Percentiles rank a stretch among this genome's conserved stretches.
Conservation (phyloP, 169 alveolate genomes). For the Plasmodium malariae region DNA sequence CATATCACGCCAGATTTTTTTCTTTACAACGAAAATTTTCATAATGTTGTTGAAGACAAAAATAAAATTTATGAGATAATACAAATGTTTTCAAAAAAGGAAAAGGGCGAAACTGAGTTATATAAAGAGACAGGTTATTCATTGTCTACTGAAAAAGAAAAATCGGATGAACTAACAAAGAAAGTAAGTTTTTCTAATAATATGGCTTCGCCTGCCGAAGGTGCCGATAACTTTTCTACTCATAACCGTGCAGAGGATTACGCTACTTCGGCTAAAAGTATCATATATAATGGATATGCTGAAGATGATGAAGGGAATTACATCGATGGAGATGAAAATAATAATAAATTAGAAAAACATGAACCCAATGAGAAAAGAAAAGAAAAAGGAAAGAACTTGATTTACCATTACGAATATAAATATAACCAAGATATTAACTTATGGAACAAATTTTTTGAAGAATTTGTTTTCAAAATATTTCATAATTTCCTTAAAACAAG, state of each 20-base stretch:
- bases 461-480: constrained; percentile 42
- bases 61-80: constrained; percentile 17
- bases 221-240: no score
- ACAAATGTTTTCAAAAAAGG: constrained; percentile 2
- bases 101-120: neutral
- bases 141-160: neutral
- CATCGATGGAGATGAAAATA: neutral
- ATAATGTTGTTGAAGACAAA: constrained; percentile 17
- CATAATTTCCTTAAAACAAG: constrained; percentile 31
- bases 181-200: neutral
- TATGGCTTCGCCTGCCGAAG: neutral
- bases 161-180: neutral
- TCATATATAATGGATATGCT: no score
- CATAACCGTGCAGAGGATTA: no score
- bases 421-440: constrained; percentile 44
- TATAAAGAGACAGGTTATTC: neutral
- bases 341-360: neutral
- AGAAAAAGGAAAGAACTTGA: constrained; percentile 6
- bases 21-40: constrained; percentile 62
- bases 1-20: constrained; percentile 42
- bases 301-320: neutral
- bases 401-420: constrained; percentile 73
- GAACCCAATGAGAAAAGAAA: neutral
- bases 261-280: no score
- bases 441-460: constrained; percentile 68